Evolutionary conservation across 768 basidiomycete genomes (phyloP).

Genomic region (Lentinula sp.): DNA sequence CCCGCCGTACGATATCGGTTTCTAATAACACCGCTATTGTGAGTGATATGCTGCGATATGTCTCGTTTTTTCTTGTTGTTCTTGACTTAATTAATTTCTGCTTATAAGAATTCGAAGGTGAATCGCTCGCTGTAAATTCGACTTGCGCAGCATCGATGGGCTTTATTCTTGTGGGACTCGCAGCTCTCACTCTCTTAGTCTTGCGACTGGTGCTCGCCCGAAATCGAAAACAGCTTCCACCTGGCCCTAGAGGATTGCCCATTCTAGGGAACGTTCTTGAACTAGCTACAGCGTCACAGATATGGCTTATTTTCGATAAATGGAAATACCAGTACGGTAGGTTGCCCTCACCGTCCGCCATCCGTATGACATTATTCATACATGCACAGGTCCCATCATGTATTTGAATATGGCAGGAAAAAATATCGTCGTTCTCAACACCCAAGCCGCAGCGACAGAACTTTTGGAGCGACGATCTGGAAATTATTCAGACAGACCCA

Average conservation of each 20-base stretch:
- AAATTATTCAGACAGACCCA: slow-evolving; percentile 1
- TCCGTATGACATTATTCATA: background rate
- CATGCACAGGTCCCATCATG: background rate
- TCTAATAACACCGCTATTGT: no score
- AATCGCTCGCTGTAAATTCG: no score
- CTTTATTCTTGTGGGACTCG: background rate
- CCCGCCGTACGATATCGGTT: no score
- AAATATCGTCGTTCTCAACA: background rate
- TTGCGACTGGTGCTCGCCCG: background rate
- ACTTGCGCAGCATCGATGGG: no score
- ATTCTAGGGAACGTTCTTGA: slow-evolving; percentile 21
- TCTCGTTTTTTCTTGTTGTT: no score
- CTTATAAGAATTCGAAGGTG: no score
- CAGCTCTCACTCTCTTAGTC: background rate
- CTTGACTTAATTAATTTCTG: no score
- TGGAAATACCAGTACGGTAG: slow-evolving; percentile 2
- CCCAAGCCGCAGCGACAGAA: background rate
- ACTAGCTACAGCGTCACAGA: background rate
- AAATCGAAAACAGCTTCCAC: slow-evolving; percentile 14
- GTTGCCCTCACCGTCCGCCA: background rate
- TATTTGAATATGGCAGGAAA: background rate
- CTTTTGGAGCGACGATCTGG: background rate
- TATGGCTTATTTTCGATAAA: background rate
- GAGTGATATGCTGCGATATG: no score
- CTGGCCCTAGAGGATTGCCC: slow-evolving; percentile 25